These are phyloP conservation scores for Recurvomyces mirabilis DNA, from an alignment of 495 filamentous ascomycete species.

Conservation along the genomic window DNA sequence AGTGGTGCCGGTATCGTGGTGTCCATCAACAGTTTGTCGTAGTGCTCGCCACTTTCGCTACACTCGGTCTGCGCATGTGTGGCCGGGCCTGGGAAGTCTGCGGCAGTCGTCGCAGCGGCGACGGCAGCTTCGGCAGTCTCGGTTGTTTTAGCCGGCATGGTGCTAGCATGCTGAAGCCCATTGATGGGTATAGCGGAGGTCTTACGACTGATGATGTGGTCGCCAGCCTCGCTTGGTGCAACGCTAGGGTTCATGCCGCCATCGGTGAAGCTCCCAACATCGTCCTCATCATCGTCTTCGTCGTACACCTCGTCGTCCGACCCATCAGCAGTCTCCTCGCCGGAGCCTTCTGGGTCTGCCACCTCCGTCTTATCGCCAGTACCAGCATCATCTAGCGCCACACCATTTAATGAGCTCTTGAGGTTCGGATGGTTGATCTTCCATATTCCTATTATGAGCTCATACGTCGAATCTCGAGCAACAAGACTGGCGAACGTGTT, in stretches of 20 bases:
- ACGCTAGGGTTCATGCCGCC: slow-evolving; percentile 44
- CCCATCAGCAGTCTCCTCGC: slow-evolving; percentile 39
- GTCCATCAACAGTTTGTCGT: slow-evolving; percentile 74
- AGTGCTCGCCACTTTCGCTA: slow-evolving; percentile 62
- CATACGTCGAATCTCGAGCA: slow-evolving; percentile 90
- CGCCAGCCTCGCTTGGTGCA: slow-evolving; percentile 47
- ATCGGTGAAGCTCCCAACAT: slow-evolving; percentile 50
- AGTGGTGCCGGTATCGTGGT: slow-evolving; percentile 79
- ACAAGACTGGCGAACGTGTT: slow-evolving; percentile 93
- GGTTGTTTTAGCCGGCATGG: slow-evolving; percentile 35
- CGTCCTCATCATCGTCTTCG: slow-evolving; percentile 51
- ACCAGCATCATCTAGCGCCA: slow-evolving; percentile 62
- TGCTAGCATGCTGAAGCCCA: slow-evolving; percentile 28
- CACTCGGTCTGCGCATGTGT: slow-evolving; percentile 78
- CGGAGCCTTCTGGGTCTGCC: slow-evolving; percentile 48
- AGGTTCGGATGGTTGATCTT: slow-evolving; percentile 87
- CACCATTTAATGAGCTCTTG: slow-evolving; percentile 79
- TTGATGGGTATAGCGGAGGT: slow-evolving; percentile 11
- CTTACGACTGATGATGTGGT: slow-evolving; percentile 17
- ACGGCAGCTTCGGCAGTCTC: slow-evolving; percentile 44
- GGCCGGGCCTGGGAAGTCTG: slow-evolving; percentile 78
- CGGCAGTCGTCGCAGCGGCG: slow-evolving; percentile 37
- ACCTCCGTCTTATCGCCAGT: slow-evolving; percentile 87
- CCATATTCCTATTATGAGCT: slow-evolving; percentile 95
- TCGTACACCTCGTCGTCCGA: slow-evolving; percentile 54